Base-by-base conservation (phyloP, 352 stramenopile genomes). In the Phytophthora ohioensis region DNA sequence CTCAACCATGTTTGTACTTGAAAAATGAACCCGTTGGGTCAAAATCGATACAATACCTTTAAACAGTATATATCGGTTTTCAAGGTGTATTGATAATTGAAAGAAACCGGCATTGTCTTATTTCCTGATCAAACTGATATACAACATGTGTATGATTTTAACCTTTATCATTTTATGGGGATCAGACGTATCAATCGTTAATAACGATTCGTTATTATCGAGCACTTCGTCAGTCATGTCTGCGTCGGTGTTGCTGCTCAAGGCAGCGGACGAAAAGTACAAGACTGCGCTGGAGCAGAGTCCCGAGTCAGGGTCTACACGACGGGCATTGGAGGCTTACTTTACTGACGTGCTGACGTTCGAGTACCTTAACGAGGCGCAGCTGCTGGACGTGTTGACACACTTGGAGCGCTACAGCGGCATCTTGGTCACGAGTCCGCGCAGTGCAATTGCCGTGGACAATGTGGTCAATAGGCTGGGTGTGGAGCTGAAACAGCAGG, bases 361-460 rank as follows among this genome's bases (percentile, higher is more conserved):
- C 57, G 76, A 86, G 21, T 92, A 86, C 66, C 58, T 92, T 8
- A 90, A 93, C 56, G 36, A n/a, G 1, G 68, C 76, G 42, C 64
- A 54, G 11, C 64, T 93, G 49, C 38, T 61, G 15, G 67, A 80
- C 10, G 69, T 83, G 12, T 45, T 91, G 59, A 64, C 70, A 27
- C 61, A 84, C 21, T 49, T 95, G n/a, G 73, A 83, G 30, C 57
- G 64, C 47, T 91, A 88, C 60, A 80, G 79, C 43, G 80, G 76
- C 31, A 62, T 95, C 27, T 70, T 95, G 53, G 62, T 95, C 61
- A 95, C 88, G 31, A 94, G 86, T 80, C 86, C 88, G 21, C 88
- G 88, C 46, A 84, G 76, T n/a, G 76, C 82, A 21, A 83, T 85
- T 31, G 88, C 86, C 0, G 70, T 95, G 4, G 51, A 54, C 34